phyloP scores from a whole-genome alignment of 805 yeast species.

The Candida khao-thaluensis region DNA sequence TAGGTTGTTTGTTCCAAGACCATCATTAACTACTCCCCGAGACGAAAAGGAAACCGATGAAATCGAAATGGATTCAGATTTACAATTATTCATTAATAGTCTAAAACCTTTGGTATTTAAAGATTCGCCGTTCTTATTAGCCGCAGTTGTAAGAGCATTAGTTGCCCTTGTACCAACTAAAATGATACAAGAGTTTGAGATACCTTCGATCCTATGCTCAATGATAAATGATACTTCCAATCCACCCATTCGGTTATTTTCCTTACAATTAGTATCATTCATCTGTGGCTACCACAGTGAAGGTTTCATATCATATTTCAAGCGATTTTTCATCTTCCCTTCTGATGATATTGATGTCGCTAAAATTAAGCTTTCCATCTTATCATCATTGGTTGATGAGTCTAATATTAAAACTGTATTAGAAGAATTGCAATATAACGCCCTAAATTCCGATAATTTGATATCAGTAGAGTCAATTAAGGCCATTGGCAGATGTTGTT shows the following conservation, averaged over 20 bases:
- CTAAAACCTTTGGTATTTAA: slow-evolving; percentile 48
- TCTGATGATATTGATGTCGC: slow-evolving; percentile 47
- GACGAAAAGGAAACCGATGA: slow-evolving; percentile 27
- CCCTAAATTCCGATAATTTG: slow-evolving; percentile 18
- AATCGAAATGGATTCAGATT: slow-evolving; percentile 53
- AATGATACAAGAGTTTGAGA: slow-evolving; percentile 45
- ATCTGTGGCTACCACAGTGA: slow-evolving; percentile 31
- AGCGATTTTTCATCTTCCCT: slow-evolving; percentile 56
- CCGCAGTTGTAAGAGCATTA: slow-evolving; percentile 59
- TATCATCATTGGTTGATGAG: slow-evolving; percentile 57
- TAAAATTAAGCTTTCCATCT: slow-evolving; percentile 56
- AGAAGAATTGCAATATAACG: slow-evolving; percentile 61
- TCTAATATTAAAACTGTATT: slow-evolving; percentile 51
- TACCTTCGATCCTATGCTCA: slow-evolving; percentile 53
- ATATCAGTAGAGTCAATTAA: slow-evolving; percentile 51
- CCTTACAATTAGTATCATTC: slow-evolving; percentile 49
- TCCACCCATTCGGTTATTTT: slow-evolving; percentile 24
- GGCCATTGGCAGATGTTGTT: slow-evolving; percentile 62
- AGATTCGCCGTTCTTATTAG: slow-evolving; percentile 56
- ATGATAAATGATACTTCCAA: slow-evolving; percentile 29
- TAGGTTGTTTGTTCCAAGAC: slow-evolving; percentile 57
- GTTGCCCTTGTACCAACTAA: slow-evolving; percentile 58
- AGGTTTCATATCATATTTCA: slow-evolving; percentile 34
- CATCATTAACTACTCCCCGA: slow-evolving; percentile 31
- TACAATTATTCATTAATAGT: slow-evolving; percentile 51